Base-by-base conservation (phyloP, 2,329 filamentous ascomycete genomes). In the Scopulariopsis brevicaulis region DNA sequence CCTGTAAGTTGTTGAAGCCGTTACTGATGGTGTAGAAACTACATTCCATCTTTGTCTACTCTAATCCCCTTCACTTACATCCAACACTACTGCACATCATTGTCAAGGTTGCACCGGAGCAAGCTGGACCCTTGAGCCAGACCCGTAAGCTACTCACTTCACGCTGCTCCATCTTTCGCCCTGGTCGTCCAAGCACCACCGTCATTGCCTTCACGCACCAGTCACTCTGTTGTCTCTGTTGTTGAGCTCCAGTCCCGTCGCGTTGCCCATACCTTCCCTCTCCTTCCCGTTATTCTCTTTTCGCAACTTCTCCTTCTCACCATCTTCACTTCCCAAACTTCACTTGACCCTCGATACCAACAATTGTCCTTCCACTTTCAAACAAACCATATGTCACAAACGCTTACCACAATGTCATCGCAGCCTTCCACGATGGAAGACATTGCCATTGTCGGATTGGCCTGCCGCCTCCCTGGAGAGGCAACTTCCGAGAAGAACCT, bases 381-480 rank as follows among this genome's bases (percentile, higher is more conserved):
- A 35, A 40, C 40, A 46, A n/a, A 46, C 18, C 15, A 40, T 6
- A n/a, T 3, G 15, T 2, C 7, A 6, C 46, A 40, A 14, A 14
- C 11, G 37, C 12, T 14, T 40, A 40, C 12, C 5, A 14, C 37
- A 40, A 40, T 32, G 28, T 32, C 28, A 32, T 32, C 40, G 15
- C 8, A 24, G 46, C 20, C 22, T 12, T n/a, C 46, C 51, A 53
- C 4, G 14, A 53, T 53, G 51, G 51, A 53, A n/a, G 51, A 53
- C 18, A 53, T 78, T 46, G 75, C 75, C 64, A 73, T 78, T 25
- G 69, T 77, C 20, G 76, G 76, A 61, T 76, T 78, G 69, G 70
- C 73, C 4, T 77, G 74, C 61, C 74, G 75, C 25, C 67, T 77
- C 53, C 73, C 76, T 0, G 75, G 76, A 5, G 70, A 70, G 50